Base-by-base conservation (phyloP, 495 filamentous ascomycete genomes). In the Annulohypoxylon stygium region DNA sequence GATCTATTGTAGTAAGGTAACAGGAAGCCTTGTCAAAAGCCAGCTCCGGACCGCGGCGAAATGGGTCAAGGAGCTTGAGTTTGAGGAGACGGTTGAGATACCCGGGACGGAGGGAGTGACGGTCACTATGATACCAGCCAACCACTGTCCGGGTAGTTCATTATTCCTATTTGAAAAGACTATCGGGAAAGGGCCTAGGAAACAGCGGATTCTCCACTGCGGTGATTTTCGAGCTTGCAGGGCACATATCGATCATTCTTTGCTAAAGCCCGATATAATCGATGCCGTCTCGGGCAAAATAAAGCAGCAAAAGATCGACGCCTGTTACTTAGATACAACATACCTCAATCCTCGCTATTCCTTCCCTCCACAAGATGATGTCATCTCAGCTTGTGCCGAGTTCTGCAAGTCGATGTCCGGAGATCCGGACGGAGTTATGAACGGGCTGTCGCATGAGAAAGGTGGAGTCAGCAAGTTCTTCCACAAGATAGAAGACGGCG, bases 261-360 rank as follows among this genome's bases (percentile, higher is more conserved):
- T 94, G 4, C 84, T 99, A 4, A 86, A 88, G 45, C 93, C 96
- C 0, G 89, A 97, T 18, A 85, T 90, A 3, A 72, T 91, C 9
- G 91, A 96, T 66, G 76, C 86, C 3, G 81, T 90, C 16, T 89
- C 89, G 3, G 91, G 93, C 5, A 91, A 91, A 78, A 85, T 81
- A 2, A 89, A 86, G 39, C 92, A 95, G 71, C 96, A 98, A 70
- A 92, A 89, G 68, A 91, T 99, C 51, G 97, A 99, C 77, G 87
- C 92, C 18, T 97, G 97, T 79, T 99, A 99, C 76, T 86, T 99
- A 11, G 96, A 99, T 76, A 99, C 96, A 0, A 99, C 96, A 0
- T 99, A 99, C 76, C 86, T 99, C 1, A 96, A 93, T 65, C 96
- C 96, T 1, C 95, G 94, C 57, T 99, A 98, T 81, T 91, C 95